Base-by-base conservation (phyloP, 208 protist genomes). In the Blechomonas ayalai region DNA sequence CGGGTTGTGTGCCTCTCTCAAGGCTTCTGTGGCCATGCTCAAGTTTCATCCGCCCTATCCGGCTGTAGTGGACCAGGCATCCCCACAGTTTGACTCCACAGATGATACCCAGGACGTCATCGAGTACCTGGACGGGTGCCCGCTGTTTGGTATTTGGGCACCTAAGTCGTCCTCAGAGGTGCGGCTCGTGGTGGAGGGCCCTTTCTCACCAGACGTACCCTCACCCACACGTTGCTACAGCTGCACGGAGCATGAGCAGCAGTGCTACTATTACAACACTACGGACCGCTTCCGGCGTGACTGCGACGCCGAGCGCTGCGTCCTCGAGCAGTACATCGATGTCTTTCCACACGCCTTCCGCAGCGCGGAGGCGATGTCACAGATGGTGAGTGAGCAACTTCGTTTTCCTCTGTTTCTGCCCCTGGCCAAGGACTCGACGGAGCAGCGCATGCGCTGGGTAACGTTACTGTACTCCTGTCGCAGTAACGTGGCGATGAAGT, bases 21-120 rank as follows among this genome's bases (percentile, higher is more conserved):
- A 68, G 16, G 86, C 92, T 15, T 27, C 70, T 19, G 61, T 52
- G 7, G 78, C 77, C 18, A 78, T 98, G 78, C 77, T 98, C 20
- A 98, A 98, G 57, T 98, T 97, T 51, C 76, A 96, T 45, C 87
- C 96, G 33, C 92, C 96, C 4, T 98, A 96, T 62, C 80, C 72
- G 6, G 44, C 54, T 23, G 70, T 69, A 27, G 49, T 44, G 25
- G 73, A 84, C 26, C 28, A 44, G 2, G 22, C 25, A 5, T 62
- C 61, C 4, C 42, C 43, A 3, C 37, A 39, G 13, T 78, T 62
- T 42, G 79, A 73, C 31, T 35, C 45, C 12, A 39, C 60, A 2
- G 82, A 91, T 56, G 59, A 70, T 31, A 87, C 74, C 6, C 55
- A 70, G 27, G 70, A 82, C 16, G 60, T n/a, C 28, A 82, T 85